Percentiles rank a stretch among this genome's conserved stretches.
Conservation (phyloP, 2,329 filamentous ascomycete genomes). For the Geosmithia putterillii region DNA sequence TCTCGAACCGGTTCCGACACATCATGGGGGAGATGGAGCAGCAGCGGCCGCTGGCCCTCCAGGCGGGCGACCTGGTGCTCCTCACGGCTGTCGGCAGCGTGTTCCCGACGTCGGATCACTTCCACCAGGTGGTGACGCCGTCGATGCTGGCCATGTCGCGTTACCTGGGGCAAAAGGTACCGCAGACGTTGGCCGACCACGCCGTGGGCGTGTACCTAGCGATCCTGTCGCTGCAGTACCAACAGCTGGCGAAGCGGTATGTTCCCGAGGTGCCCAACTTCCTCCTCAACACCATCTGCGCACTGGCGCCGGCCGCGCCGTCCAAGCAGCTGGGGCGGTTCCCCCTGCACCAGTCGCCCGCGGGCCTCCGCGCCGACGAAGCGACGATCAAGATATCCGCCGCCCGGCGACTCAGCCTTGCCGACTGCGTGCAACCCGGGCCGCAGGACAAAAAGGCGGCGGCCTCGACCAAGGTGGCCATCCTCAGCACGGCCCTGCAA, state of each 20-base stretch:
- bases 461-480: slow-evolving; percentile 35
- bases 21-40: slow-evolving; percentile 48
- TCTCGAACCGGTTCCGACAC: slow-evolving; percentile 65
- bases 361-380: slow-evolving; percentile 32
- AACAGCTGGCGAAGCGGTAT: slow-evolving; percentile 72
- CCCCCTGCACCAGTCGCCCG: slow-evolving; percentile 44
- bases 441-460: slow-evolving; percentile 18
- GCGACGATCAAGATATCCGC: slow-evolving; percentile 19
- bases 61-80: slow-evolving; percentile 64
- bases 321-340: slow-evolving; percentile 37
- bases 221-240: slow-evolving; percentile 71
- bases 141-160: slow-evolving; percentile 74
- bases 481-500: slow-evolving; percentile 49
- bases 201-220: slow-evolving; percentile 67
- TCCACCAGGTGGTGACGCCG: slow-evolving; percentile 88
- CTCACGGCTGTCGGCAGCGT: slow-evolving; percentile 73
- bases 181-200: slow-evolving; percentile 52
- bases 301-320: slow-evolving; percentile 46
- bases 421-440: slow-evolving; percentile 35
- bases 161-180: slow-evolving; percentile 68
- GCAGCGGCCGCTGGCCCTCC: slow-evolving; percentile 37
- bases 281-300: slow-evolving; percentile 58
- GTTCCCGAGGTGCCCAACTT: slow-evolving; percentile 83
- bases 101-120: slow-evolving; percentile 94
- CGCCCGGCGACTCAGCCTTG: slow-evolving; percentile 43